Base-by-base conservation (phyloP, 2,329 filamentous ascomycete species). In the Exophiala viscosa region DNA sequence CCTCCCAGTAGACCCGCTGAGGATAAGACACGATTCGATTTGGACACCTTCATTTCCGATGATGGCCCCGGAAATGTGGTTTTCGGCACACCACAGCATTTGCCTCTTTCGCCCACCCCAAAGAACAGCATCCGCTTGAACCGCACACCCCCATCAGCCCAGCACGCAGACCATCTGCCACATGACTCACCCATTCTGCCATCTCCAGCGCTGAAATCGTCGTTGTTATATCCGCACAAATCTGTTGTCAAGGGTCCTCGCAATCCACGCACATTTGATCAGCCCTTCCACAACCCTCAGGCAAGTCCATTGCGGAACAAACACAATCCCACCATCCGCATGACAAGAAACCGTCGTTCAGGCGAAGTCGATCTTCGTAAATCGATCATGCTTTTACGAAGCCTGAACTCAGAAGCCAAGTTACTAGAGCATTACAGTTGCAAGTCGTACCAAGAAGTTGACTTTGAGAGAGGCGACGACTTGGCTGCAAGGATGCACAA, bases 311-410 rank as follows among this genome's bases (percentile, higher is more conserved):
- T 66, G 60, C 36, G 51, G 20, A 44, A 52, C 49, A 58, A 53
- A 31, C 45, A 39, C 41, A 33, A 44, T 6, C 31, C 31, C 13
- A 42, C 13, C 14, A 32, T 36, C 35, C 45, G 39, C 7, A 34
- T 51, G 50, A 57, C 20, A 61, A 63, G 35, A 28, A 48, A 1
- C 41, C 50, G 36, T 32, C 50, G 9, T 50, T 48, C 10, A 58
- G 63, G 2, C 60, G 63, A 28, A 67, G 63, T 6, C 65, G 69
- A 20, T 67, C 69, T 28, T 61, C 69, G 1, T 61, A 67, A 61
- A 50, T 67, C 67, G 3, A 64, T 59, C 32, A 62, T 65, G 33
- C 61, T 65, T 8, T 33, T 66, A 5, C 59, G 65, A 5, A 64
- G 64, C 5, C 57, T 63, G 33, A 62, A 62, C 38, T 65, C 57